Percentiles rank a stretch among this genome's conserved stretches.
Conservation (phyloP, 2,329 filamentous ascomycete genomes). For the Pseudogymnoascus pannorum region DNA sequence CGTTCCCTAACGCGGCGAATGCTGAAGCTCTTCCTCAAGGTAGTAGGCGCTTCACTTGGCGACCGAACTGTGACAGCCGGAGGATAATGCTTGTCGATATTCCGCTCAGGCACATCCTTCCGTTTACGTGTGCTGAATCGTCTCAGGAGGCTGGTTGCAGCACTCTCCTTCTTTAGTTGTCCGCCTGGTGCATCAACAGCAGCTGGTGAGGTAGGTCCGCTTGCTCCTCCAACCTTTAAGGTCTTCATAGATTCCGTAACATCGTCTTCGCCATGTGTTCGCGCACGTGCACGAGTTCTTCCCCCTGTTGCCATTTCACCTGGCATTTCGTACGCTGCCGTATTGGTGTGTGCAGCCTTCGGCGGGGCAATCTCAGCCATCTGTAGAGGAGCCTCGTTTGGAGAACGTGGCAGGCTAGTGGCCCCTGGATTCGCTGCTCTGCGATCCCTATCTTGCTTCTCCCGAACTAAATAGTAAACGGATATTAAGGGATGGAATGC, state of each 20-base stretch:
- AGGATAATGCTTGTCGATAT: constrained; percentile 61
- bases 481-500: constrained; percentile 89
- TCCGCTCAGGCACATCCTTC: constrained; percentile 53
- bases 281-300: constrained; percentile 72
- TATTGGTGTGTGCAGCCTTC: constrained; percentile 82
- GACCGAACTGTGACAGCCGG: constrained; percentile 72
- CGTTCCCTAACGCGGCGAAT: constrained; percentile 57
- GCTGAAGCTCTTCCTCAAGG: constrained; percentile 81
- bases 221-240: constrained; percentile 45
- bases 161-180: constrained; percentile 74
- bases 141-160: constrained; percentile 74
- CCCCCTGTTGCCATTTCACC: constrained; percentile 83
- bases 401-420: constrained; percentile 46
- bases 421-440: constrained; percentile 51
- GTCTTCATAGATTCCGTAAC: constrained; percentile 66
- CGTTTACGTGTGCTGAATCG: constrained; percentile 84
- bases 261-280: constrained; percentile 94
- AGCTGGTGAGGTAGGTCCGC: constrained; percentile 40
- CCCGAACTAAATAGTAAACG: constrained; percentile 90
- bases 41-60: constrained; percentile 56
- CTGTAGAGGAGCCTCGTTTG: constrained; percentile 46
- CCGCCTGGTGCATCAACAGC: constrained; percentile 51
- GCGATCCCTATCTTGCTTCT: constrained; percentile 79
- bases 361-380: constrained; percentile 73
- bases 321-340: constrained; percentile 75